Evolutionary conservation across 2,329 filamentous ascomycete genomes (phyloP).

Genomic region (Penicillium sp.): DNA sequence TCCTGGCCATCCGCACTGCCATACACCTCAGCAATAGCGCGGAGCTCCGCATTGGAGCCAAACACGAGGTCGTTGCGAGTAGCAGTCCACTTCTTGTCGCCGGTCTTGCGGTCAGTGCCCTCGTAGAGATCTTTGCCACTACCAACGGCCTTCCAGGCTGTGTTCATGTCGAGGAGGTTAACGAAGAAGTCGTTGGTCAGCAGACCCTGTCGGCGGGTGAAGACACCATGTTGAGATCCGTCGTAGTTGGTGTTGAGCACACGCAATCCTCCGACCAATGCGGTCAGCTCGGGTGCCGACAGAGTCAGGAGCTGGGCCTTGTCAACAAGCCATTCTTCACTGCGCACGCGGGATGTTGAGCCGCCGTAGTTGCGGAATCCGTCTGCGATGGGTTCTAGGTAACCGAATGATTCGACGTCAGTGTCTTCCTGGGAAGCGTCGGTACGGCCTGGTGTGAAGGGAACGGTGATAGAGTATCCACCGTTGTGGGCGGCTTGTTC

Average conservation of each 20-base stretch:
- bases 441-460: constrained; percentile 68
- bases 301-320: constrained; percentile 67
- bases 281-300: constrained; percentile 66
- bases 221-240: constrained; percentile 62
- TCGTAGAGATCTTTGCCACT: constrained; percentile 55
- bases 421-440: constrained; percentile 71
- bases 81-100: constrained; percentile 64
- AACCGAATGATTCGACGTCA: constrained; percentile 59
- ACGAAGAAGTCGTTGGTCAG: constrained; percentile 80
- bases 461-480: constrained; percentile 54
- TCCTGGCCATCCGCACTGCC: constrained; percentile 55
- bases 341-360: constrained; percentile 56
- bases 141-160: constrained; percentile 57
- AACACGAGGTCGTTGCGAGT: constrained; percentile 68
- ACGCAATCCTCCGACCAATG: constrained; percentile 68
- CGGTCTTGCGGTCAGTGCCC: constrained; percentile 62
- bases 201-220: constrained; percentile 64
- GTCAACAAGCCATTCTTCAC: constrained; percentile 70
- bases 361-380: constrained; percentile 77
- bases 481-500: constrained; percentile 58
- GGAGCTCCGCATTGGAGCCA: constrained; percentile 69
- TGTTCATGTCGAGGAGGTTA: constrained; percentile 67
- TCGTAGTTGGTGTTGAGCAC: constrained; percentile 68
- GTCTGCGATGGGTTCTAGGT: constrained; percentile 67
- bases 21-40: constrained; percentile 68